Conservation (phyloP, 371 early-diverging fungal genomes). For the Mortierella sp. region DNA sequence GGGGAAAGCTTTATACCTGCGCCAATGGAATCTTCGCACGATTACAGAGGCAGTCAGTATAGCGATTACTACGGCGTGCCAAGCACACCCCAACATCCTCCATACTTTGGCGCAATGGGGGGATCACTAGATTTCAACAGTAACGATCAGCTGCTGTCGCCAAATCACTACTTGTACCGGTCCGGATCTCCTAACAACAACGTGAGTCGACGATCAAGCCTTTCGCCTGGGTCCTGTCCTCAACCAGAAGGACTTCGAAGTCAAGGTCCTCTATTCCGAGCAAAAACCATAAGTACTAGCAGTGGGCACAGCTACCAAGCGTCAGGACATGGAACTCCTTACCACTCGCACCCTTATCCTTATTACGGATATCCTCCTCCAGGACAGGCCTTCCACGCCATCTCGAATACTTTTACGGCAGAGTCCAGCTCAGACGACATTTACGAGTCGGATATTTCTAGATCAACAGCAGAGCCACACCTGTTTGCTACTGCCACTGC, state of each 20-base stretch:
- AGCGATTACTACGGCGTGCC: slow-evolving; percentile 15
- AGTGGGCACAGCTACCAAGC: neutral
- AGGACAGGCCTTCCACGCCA: neutral
- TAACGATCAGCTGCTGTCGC: slow-evolving; percentile 23
- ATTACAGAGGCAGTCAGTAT: slow-evolving; percentile 19
- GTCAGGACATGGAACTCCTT: neutral
- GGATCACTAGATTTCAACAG: slow-evolving; percentile 20
- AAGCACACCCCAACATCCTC: neutral
- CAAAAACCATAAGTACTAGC: slow-evolving; percentile 16
- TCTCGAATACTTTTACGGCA: neutral
- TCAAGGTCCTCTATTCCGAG: neutral
- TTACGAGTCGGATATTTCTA: neutral
- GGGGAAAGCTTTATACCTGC: neutral
- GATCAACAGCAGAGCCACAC: neutral
- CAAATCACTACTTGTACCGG: slow-evolving; percentile 6
- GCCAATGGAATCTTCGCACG: slow-evolving; percentile 3
- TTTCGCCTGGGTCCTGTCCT: slow-evolving; percentile 26
- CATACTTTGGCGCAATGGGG: slow-evolving; percentile 1
- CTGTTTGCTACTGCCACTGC: neutral
- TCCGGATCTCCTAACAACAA: neutral
- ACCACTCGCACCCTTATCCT: neutral
- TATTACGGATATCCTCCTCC: slow-evolving; percentile 2
- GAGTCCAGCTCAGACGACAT: neutral
- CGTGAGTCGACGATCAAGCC: slow-evolving; percentile 29
- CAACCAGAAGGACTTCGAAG: neutral